A percentile compares a stretch with the other conserved stretches of the same genome.
Evolutionary conservation across 2,329 filamentous ascomycete species (phyloP).

Genomic region (Cladophialophora immunda): DNA sequence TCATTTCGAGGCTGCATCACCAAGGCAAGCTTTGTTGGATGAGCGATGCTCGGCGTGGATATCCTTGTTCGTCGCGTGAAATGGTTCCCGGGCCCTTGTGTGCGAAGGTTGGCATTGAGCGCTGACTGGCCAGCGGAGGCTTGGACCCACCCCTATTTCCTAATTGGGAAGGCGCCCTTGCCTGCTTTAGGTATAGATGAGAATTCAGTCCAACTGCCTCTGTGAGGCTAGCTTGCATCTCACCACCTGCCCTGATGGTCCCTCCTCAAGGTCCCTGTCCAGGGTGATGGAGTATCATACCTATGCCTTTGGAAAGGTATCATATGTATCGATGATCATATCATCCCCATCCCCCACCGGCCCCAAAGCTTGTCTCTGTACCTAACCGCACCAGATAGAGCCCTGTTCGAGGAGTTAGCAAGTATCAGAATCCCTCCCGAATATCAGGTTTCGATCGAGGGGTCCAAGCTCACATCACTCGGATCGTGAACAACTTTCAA

Average conservation of each 20-base stretch:
- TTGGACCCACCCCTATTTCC: conserved; percentile 9
- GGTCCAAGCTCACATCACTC: neutral
- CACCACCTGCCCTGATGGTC: neutral
- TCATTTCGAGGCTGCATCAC: conserved; percentile 15
- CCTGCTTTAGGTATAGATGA: neutral
- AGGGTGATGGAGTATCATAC: neutral
- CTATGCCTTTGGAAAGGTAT: neutral
- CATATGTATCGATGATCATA: conserved; percentile 8
- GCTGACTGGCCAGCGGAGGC: neutral
- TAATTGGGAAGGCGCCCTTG: conserved; percentile 16
- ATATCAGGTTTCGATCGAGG: neutral
- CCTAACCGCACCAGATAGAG: neutral
- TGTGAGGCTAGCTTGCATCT: neutral
- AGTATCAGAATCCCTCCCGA: neutral
- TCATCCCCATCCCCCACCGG: neutral
- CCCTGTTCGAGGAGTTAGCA: neutral
- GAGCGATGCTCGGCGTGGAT: neutral
- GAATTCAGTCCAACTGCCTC: conserved; percentile 3
- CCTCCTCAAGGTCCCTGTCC: neutral
- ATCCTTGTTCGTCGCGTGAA: neutral
- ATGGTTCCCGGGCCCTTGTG: neutral
- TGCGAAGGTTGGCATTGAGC: neutral
- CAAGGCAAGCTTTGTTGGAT: neutral
- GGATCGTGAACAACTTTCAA: neutral
- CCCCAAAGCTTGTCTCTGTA: conserved; percentile 6